Base-by-base conservation (phyloP, 495 filamentous ascomycete genomes). In the Pyrenula massariospora region DNA sequence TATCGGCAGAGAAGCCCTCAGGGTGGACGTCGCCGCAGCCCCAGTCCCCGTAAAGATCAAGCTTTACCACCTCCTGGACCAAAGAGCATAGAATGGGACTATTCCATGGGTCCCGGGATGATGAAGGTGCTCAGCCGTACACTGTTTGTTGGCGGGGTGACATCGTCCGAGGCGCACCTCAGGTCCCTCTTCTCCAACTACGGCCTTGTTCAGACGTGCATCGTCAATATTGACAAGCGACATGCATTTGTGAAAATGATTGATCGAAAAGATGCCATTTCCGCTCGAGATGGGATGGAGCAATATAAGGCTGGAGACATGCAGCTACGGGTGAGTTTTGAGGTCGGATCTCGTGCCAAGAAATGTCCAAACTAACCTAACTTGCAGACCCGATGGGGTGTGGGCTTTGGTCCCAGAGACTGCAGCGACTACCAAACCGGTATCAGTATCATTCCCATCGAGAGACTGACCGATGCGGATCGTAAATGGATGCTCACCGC, bases 161-260 rank as follows among this genome's bases (percentile, higher is more conserved):
- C 87, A 3, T 87, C 83, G 21, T 82, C 87, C 11, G 93, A 99
- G 66, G 72, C 77, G 19, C 89, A 95, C 60, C 74, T 99, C 52
- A 82, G 88, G 22, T 73, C 71, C 23, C 81, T 91, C 24, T 96
- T 99, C 64, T 71, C 73, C 62, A 81, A 80, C 22, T 95, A 83
- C 64, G 93, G 93, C 51, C 69, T 83, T 50, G 94, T 99, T 1
- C 93, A 99, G 64, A 95, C 91, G 11, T 96, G 91, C 69, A 99
- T 99, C 58, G 92, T 96, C 63, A 95, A 97, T 70, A 84, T 86
- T 57, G 94, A 97, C 61, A 97, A 96, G 70, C 87, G 93, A 22
- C 94, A 97, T 71, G 93, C 93, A 12, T 99, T 99, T 64, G 91
- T 99, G 59, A 99, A 99, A 70, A 97, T 99, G 93, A 79, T 91